Conservation (phyloP, 345 rosid species). For the Fremontodendron californicum region DNA sequence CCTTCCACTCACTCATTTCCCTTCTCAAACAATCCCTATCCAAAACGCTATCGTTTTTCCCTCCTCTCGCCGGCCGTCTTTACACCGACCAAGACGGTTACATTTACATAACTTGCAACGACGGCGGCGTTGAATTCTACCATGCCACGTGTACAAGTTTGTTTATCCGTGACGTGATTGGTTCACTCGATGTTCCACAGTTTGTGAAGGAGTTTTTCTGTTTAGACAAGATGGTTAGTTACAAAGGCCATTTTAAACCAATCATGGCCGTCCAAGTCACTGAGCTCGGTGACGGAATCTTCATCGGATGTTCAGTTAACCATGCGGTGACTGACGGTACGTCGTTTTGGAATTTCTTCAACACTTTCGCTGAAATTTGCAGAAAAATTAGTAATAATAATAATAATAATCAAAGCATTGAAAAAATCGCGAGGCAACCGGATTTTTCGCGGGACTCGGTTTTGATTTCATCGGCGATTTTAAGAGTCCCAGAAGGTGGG, state of each 20-base stretch:
- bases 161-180: conserved; percentile 38
- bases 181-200: conserved; percentile 55
- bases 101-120: conserved; percentile 61
- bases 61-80: conserved; percentile 92
- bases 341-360: conserved; percentile 92
- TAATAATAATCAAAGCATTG: neutral
- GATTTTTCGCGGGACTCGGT: conserved; percentile 62
- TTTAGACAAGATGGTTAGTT: conserved; percentile 62
- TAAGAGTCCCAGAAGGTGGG: conserved; percentile 65
- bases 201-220: conserved; percentile 53
- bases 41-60: conserved; percentile 54
- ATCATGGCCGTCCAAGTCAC: conserved; percentile 85
- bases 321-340: conserved; percentile 89
- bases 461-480: conserved; percentile 60
- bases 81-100: conserved; percentile 44
- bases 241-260: conserved; percentile 68
- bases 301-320: conserved; percentile 69
- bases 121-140: conserved; percentile 63
- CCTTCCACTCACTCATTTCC: conserved; percentile 27
- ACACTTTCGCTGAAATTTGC: conserved; percentile 68
- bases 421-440: conserved; percentile 41
- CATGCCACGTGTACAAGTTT: conserved; percentile 44
- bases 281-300: conserved; percentile 66
- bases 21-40: conserved; percentile 49
- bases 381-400: conserved; percentile 35